Base-by-base conservation (phyloP, 2,329 filamentous ascomycete genomes). In the Phaeosphaeria sp. region DNA sequence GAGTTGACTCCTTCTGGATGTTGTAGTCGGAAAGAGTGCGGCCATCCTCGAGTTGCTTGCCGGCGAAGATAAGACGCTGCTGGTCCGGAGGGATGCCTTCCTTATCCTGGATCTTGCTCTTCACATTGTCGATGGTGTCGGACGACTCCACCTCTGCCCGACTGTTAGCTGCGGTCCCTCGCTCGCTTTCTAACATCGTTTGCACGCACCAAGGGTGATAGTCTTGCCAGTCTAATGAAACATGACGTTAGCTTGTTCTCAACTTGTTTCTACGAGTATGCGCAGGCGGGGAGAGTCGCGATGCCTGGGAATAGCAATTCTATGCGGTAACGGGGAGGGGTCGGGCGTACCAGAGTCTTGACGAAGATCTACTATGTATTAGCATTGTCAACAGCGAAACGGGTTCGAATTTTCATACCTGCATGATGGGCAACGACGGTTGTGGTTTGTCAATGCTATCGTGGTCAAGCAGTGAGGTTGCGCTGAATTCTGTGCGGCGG, bases 61-160 rank as follows among this genome's bases (percentile, higher is more conserved):
- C 93, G 76, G 93, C 93, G 82, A 98, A 98, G 85, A 97, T 97
- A 86, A 98, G 83, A 79, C 94, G 93, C 88, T 98, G 94, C 84
- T 97, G 93, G 84, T 97, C 94, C 70, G 93, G 93, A 76, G 94
- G 94, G 73, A 97, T 97, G 76, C 94, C 94, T 86, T 97, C 94
- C 91, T 97, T 97, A 85, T 97, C 93, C 87, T 97, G 94, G 83
- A 98, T 97, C 91, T 97, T 97, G 86, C 89, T 90, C 90, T 98
- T 98, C 84, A 98, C 94, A 89, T 97, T 98, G 89, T 98, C 94
- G 86, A 98, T 98, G 78, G 94, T 97, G 85, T 98, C 94, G 80
- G 89, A 92, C 79, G 93, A 97, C 90, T 97, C 94, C 82, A 97
- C 46, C 36, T 53, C 51, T 7, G n/a, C 15, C 6, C 5, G 7